These are phyloP conservation scores for Melastoma malabathricum DNA, from an alignment of 345 rosid genomes.

Conservation along the genomic window DNA sequence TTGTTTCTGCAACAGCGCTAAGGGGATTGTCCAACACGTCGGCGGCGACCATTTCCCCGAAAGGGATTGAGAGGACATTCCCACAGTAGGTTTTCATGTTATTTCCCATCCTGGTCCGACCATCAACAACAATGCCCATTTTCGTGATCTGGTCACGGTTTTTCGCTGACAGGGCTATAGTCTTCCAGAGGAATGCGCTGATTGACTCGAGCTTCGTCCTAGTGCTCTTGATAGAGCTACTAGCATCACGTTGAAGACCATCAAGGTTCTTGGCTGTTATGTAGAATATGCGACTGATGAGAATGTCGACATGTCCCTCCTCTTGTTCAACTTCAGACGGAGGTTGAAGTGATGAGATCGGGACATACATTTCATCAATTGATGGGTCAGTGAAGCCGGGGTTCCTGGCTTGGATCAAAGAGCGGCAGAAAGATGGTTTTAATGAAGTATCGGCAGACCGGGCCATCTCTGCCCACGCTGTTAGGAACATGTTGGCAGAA, in stretches of 20 bases:
- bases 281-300: constrained; percentile 50
- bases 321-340: constrained; percentile 9
- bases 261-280: constrained; percentile 20
- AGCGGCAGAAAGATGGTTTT: constrained; percentile 35
- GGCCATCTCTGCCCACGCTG: constrained; percentile 56
- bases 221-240: constrained; percentile 10
- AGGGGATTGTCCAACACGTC: constrained; percentile 37
- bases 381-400: constrained; percentile 21
- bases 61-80: constrained; percentile 60
- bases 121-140: constrained; percentile 63
- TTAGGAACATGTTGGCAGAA: constrained; percentile 55
- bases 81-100: constrained; percentile 27
- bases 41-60: constrained; percentile 20
- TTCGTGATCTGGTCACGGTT: constrained; percentile 12
- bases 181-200: constrained; percentile 60
- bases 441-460: constrained; percentile 17
- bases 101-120: constrained; percentile 35
- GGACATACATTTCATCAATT: constrained; percentile 35
- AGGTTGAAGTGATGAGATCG: constrained; percentile 32
- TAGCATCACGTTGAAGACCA: constrained; percentile 38
- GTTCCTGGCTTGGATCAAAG: constrained; percentile 38
- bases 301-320: constrained; percentile 8
- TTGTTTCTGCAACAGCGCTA: constrained; percentile 38
- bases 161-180: constrained; percentile 18
- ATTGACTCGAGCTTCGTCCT: constrained; percentile 53